A percentile compares a stretch with the other conserved stretches of the same genome.
Evolutionary conservation across 768 basidiomycete species (phyloP).

Genomic region (Boletales sp.): DNA sequence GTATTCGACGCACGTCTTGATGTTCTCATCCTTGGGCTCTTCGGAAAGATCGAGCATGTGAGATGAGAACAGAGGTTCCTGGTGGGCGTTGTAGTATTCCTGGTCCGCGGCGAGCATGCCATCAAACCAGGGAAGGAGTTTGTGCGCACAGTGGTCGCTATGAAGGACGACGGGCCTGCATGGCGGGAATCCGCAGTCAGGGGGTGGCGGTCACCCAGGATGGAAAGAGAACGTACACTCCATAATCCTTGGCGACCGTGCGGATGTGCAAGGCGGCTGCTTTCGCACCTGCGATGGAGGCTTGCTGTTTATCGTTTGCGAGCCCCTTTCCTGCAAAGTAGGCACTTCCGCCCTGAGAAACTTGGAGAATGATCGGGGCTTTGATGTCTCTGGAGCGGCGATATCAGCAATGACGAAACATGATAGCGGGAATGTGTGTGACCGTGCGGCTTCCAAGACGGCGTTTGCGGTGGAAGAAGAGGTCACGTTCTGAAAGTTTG

Average conservation of each 20-base stretch:
- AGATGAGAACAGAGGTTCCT: conserved; percentile 87
- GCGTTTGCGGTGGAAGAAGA: conserved; percentile 95
- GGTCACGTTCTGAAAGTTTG: conserved; percentile 76
- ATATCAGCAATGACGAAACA: conserved; percentile 10
- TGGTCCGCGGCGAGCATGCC: conserved; percentile 98
- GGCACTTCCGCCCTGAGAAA: conserved; percentile 95
- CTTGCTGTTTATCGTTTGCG: conserved; percentile 92
- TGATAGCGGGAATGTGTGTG: conserved; percentile 2
- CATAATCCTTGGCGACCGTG: conserved; percentile 83
- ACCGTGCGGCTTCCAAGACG: conserved; percentile 94
- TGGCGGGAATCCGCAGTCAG: neutral
- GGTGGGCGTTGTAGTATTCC: conserved; percentile 85
- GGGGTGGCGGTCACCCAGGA: neutral
- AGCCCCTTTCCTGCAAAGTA: conserved; percentile 98
- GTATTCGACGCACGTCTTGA: conserved; percentile 89
- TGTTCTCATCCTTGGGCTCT: conserved; percentile 90
- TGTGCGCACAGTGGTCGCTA: conserved; percentile 97
- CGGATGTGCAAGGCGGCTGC: conserved; percentile 93
- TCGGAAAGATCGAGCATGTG: conserved; percentile 99
- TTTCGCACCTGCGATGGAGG: conserved; percentile 87
- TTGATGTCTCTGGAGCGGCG: conserved; percentile 73
- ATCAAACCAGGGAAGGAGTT: conserved; percentile 98
- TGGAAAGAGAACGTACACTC: conserved; percentile 62
- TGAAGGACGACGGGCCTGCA: conserved; percentile 91
- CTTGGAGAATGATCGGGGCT: conserved; percentile 95